phyloP scores from a whole-genome alignment of 2,329 filamentous ascomycete species.

The Aspergillus sp. region DNA sequence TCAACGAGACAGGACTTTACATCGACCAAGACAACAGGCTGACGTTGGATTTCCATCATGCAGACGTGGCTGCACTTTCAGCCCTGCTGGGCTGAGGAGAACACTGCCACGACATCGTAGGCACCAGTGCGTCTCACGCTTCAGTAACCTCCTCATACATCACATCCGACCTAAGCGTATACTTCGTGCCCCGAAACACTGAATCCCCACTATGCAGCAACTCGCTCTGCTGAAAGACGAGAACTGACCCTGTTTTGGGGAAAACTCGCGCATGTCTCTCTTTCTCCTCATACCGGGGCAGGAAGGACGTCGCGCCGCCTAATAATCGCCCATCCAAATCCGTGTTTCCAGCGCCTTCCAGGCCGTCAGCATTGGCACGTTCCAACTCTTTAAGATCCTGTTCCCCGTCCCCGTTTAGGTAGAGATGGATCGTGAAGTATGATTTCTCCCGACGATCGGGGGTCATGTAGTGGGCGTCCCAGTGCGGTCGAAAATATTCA shows the following conservation, averaged over 20 bases:
- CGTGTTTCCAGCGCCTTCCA: slow-evolving; percentile 20
- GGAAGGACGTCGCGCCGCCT: slow-evolving; percentile 58
- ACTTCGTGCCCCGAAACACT: slow-evolving; percentile 54
- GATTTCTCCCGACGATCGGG: slow-evolving; percentile 52
- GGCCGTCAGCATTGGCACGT: slow-evolving; percentile 21
- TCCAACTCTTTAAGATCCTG: slow-evolving; percentile 32
- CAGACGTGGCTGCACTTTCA: too few relatives aligned
- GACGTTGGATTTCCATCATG: too few relatives aligned
- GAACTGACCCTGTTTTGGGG: slow-evolving; percentile 52
- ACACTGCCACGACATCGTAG: neutral
- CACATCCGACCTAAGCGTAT: slow-evolving; percentile 57
- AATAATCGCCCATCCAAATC: slow-evolving; percentile 37
- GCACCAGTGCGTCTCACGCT: neutral
- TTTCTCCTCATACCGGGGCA: slow-evolving; percentile 30
- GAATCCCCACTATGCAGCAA: slow-evolving; percentile 57
- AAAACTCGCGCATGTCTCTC: slow-evolving; percentile 42
- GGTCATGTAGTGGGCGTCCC: slow-evolving; percentile 64
- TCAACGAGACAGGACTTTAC: too few relatives aligned
- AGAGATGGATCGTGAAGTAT: slow-evolving; percentile 57
- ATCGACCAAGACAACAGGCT: too few relatives aligned
- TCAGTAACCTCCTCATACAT: slow-evolving; percentile 43
- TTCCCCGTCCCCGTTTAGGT: slow-evolving; percentile 50
- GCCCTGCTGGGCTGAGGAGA: neutral
- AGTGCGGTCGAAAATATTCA: slow-evolving; percentile 73
- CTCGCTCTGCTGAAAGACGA: slow-evolving; percentile 57